A percentile compares a stretch with the other conserved stretches of the same genome.
Evolutionary conservation across 805 yeast genomes (phyloP).

Genomic region (Kodamaea neixiangensis): DNA sequence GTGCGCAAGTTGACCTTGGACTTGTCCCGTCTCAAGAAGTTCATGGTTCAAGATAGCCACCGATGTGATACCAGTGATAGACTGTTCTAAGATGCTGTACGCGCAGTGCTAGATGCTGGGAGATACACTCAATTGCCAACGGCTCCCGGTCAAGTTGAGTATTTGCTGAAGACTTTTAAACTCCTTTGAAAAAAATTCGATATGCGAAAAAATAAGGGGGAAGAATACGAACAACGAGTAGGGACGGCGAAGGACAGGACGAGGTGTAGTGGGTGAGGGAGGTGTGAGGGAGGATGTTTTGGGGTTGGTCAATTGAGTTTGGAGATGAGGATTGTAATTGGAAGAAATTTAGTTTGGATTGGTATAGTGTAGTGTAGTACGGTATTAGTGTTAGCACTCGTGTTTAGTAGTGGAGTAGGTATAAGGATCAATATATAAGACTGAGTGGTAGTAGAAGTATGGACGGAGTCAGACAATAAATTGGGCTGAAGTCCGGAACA

Average conservation of each 20-base stretch:
- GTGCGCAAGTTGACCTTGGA: slow-evolving; percentile 17
- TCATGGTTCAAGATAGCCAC: slow-evolving; percentile 16
- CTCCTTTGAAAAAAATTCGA: not conserved
- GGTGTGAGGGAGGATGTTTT: not conserved
- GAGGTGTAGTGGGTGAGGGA: not conserved
- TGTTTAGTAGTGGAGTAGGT: too few species aligned
- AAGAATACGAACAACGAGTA: not conserved
- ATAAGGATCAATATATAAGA: too few species aligned
- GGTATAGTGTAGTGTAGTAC: too few species aligned
- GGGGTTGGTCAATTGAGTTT: too few species aligned
- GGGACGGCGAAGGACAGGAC: not conserved
- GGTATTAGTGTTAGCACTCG: too few species aligned
- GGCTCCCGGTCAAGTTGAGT: not conserved
- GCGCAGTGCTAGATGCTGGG: not conserved
- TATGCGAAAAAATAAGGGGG: not conserved
- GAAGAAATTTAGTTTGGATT: too few species aligned
- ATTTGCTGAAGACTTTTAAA: not conserved
- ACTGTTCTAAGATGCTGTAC: not conserved
- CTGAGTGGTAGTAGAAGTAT: too few species aligned
- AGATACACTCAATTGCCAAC: not conserved
- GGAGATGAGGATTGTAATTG: too few species aligned
- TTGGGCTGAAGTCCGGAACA: too few species aligned
- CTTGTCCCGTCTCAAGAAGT: slow-evolving; percentile 28
- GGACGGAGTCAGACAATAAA: too few species aligned
- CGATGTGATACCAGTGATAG: not conserved